Conservation (phyloP, 192 early-diverging fungal species). For the Linnemannia elongata region DNA sequence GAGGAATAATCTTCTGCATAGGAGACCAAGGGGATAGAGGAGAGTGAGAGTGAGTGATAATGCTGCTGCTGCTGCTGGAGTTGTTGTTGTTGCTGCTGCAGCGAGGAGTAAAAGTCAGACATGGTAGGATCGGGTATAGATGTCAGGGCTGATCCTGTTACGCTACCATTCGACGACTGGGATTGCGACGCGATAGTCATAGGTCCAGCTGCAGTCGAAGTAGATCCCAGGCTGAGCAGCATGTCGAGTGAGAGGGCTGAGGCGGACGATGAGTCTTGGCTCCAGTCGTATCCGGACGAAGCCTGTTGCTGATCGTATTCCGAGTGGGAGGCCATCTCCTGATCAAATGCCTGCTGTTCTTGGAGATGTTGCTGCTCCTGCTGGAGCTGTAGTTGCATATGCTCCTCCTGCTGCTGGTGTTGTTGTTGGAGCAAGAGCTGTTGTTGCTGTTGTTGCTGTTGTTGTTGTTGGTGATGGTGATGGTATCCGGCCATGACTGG, state of each 20-base stretch:
- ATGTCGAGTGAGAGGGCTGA: conserved; percentile 39
- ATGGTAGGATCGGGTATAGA: conserved; percentile 11
- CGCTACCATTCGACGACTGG: neutral
- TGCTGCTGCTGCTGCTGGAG: conserved; percentile 11
- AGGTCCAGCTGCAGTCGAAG: conserved; percentile 2
- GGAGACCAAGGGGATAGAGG: conserved; percentile 41
- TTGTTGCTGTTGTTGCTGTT: conserved; percentile 20
- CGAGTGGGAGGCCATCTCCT: conserved; percentile 16
- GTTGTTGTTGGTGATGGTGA: conserved; percentile 15
- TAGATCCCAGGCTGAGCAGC: conserved; percentile 34
- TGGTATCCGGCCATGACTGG: conserved; percentile 38
- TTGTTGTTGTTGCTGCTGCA: conserved; percentile 20
- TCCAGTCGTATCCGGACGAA: conserved; percentile 29
- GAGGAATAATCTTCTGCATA: conserved; percentile 14
- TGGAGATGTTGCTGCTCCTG: neutral
- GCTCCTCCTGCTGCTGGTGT: neutral
- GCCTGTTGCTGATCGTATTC: neutral
- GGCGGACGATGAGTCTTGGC: conserved; percentile 5
- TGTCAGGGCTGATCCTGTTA: neutral
- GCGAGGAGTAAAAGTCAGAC: conserved; percentile 18
- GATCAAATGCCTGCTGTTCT: conserved; percentile 6
- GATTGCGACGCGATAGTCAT: too few relatives aligned
- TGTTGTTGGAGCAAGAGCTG: conserved; percentile 31
- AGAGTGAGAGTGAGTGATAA: conserved; percentile 14
- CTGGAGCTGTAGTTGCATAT: neutral